Evolutionary conservation across 768 basidiomycete genomes (phyloP), one percentile per base, ranked within the genome.

Genomic region (Russula earlei): DNA sequence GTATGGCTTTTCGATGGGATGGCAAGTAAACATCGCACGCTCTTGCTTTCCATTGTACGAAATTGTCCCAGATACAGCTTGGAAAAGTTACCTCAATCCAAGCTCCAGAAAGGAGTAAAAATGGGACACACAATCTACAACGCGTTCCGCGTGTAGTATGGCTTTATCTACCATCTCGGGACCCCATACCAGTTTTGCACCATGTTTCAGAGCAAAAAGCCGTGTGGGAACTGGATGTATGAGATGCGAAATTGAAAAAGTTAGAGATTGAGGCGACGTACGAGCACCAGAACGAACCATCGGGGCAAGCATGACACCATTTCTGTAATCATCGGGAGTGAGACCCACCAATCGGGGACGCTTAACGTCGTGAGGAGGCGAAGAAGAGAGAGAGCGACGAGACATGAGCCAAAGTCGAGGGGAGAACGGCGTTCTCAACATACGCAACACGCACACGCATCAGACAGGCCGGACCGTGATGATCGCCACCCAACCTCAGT

Each of bases 151-250:
- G 55, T 94, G 88, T 29, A 98, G 72, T 51, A 99, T 91, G 15
- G 96, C 96, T 71, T 88, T 93, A 73, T 99, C 96, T 8, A 99
- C 87, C 47, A 89, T 86, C 68, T 99, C 96, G 0, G 96, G 96
- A 11, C 89, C 86, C 96, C 95, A 97, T 0, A 98, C 93, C 12
- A 98, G 76, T 10, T 85, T 84, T 2, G 95, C 94, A 4, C 95
- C 94, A 66, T 97, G 87, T 63, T 93, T 92, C 38, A 98, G 75
- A 14, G 93, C 84, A 61, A 89, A 83, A 6, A 95, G 69, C 25
- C 91, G 82, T 33, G 87, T 91, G 0, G 90, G 91, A 24, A 94
- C 91, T 94, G 66, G 8, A 33, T 22, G 6, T 17, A 34, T 66
- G 63, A 15, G 15, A 49, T 56, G 29, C 40, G 14, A 29, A 33